These are phyloP conservation scores for Globisporangium iwayamae DNA, from an alignment of 352 stramenopile genomes.

Conservation along the genomic window DNA sequence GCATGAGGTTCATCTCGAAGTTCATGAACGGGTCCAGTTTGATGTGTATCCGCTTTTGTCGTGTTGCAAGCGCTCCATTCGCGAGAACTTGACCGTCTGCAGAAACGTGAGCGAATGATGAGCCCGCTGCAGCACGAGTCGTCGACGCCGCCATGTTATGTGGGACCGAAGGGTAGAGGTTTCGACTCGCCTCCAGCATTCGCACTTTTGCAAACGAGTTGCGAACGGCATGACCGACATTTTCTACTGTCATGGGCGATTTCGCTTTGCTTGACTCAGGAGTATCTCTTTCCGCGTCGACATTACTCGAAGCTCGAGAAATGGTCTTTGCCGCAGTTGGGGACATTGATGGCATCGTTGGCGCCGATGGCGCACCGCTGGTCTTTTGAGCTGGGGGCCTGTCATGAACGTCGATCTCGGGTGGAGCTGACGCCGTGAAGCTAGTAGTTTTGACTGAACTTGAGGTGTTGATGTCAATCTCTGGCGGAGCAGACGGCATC, in stretches of 20 bases:
- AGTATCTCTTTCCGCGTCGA: not conserved
- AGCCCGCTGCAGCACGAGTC: constrained; percentile 5
- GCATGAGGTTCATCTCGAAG: constrained; percentile 82
- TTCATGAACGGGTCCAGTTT: constrained; percentile 81
- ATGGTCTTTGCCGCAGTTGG: constrained; percentile 44
- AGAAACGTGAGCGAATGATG: constrained; percentile 11
- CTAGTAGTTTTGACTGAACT: constrained; percentile 11
- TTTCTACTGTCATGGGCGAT: constrained; percentile 23
- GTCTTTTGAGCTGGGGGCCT: no score
- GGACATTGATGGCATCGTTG: constrained; percentile 41
- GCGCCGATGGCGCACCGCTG: constrained; percentile 12
- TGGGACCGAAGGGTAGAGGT: constrained; percentile 42
- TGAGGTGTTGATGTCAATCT: constrained; percentile 21
- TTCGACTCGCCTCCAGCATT: constrained; percentile 27
- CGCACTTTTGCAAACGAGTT: constrained; percentile 48
- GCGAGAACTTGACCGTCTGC: constrained; percentile 27
- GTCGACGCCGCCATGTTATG: not conserved
- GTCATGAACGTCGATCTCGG: not conserved
- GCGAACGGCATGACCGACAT: constrained; percentile 29
- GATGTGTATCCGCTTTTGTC: constrained; percentile 53
- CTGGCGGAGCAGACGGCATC: constrained; percentile 28
- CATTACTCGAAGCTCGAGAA: constrained; percentile 6
- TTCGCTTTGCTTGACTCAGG: constrained; percentile 13
- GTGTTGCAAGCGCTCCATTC: constrained; percentile 15
- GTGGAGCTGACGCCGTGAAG: constrained; percentile 5